Conservation (phyloP, 1,139 yeast genomes). For the Debaryomyces sp. region DNA sequence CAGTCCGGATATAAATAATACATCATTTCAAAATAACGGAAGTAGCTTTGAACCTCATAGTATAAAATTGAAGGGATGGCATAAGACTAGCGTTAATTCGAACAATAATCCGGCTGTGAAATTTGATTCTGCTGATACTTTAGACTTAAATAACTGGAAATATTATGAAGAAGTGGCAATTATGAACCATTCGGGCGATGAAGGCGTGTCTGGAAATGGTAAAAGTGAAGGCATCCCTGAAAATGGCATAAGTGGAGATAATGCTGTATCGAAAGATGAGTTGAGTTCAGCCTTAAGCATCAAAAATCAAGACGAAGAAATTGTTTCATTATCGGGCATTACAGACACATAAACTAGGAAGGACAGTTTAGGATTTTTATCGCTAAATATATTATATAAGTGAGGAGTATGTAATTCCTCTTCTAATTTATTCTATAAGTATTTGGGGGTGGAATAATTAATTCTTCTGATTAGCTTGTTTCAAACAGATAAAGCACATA, state of each 20-base stretch:
- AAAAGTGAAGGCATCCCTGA: background rate
- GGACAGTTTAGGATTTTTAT: background rate
- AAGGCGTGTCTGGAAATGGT: conserved; percentile 9
- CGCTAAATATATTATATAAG: background rate
- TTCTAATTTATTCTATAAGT: background rate
- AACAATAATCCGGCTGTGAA: conserved; percentile 16
- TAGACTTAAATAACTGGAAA: conserved; percentile 34
- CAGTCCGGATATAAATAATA: conserved; percentile 26
- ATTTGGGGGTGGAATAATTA: background rate
- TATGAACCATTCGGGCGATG: conserved; percentile 9
- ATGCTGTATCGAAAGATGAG: conserved; percentile 13
- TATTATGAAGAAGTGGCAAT: conserved; percentile 25
- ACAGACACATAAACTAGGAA: conserved; percentile 7
- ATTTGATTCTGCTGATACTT: conserved; percentile 26
- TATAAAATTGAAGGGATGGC: conserved; percentile 46
- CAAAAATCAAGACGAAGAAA: conserved; percentile 20
- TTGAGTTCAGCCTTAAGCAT: conserved; percentile 23
- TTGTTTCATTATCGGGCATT: conserved; percentile 21
- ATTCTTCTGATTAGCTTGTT: conserved; percentile 7
- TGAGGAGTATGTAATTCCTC: background rate
- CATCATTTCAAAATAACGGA: conserved; percentile 1
- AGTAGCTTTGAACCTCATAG: conserved; percentile 13
- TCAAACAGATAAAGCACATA: conserved; percentile 52
- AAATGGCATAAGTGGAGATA: background rate
- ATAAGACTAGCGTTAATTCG: conserved; percentile 27